phyloP scores from a whole-genome alignment of 345 rosid genomes.

The Citropsis articulata region DNA sequence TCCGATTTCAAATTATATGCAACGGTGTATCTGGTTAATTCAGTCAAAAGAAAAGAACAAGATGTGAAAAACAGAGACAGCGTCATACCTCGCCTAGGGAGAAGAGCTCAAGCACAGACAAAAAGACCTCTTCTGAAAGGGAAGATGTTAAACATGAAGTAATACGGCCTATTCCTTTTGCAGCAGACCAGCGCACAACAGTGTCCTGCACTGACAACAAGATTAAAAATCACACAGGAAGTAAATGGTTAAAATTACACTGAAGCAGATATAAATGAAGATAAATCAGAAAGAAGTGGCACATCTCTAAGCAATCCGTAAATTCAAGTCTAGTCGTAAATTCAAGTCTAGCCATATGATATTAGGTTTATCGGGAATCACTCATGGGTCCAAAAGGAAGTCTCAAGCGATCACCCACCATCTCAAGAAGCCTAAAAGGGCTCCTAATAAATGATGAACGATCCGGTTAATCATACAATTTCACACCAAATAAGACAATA shows the following conservation, averaged over 20 bases:
- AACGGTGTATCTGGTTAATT: slow-evolving; percentile 2
- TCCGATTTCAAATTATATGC: background rate
- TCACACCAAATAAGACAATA: slow-evolving; percentile 25
- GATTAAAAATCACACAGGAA: slow-evolving; percentile 15
- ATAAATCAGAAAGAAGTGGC: background rate
- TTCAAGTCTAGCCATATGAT: background rate
- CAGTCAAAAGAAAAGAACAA: background rate
- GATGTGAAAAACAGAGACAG: slow-evolving; percentile 10
- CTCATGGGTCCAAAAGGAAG: background rate
- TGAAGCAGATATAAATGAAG: background rate
- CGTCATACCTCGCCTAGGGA: slow-evolving; percentile 83
- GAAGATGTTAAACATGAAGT: slow-evolving; percentile 77
- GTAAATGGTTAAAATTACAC: slow-evolving; percentile 5
- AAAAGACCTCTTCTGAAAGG: slow-evolving; percentile 84
- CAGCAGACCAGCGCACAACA: slow-evolving; percentile 99
- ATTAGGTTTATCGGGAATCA: background rate
- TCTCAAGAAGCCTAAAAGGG: background rate
- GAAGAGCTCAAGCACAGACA: slow-evolving; percentile 86
- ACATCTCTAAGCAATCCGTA: background rate
- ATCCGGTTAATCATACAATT: background rate
- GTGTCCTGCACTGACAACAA: slow-evolving; percentile 64
- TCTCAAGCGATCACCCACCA: background rate
- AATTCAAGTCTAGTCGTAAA: background rate
- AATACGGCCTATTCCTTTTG: slow-evolving; percentile 92
- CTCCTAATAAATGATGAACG: background rate